A percentile compares a stretch with the other conserved stretches of the same genome.
Conservation (phyloP, 306 rosid genomes). For the Mimosa pudica region DNA sequence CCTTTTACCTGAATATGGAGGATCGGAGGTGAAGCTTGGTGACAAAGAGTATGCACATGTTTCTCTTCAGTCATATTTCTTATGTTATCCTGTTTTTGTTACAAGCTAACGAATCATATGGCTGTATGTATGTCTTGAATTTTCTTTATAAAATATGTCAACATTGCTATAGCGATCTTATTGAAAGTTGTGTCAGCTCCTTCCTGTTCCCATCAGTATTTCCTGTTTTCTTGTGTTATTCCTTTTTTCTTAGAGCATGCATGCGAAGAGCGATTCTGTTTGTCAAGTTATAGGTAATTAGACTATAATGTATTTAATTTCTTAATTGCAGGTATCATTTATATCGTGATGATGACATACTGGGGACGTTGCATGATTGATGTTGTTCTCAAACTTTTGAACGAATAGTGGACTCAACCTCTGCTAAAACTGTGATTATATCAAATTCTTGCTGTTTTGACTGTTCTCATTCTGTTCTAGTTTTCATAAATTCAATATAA, state of each 20-base stretch:
- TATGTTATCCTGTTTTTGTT: neutral
- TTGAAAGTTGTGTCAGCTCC: neutral
- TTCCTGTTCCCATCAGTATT: neutral
- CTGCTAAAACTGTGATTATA: constrained; percentile 19
- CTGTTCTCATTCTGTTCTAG: constrained; percentile 24
- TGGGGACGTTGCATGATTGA: constrained; percentile 64
- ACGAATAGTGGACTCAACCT: neutral
- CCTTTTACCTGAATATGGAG: constrained; percentile 62
- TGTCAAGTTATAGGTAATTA: constrained; percentile 5
- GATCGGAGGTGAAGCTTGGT: constrained; percentile 61
- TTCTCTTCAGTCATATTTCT: neutral
- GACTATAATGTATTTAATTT: neutral
- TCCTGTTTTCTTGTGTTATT: neutral
- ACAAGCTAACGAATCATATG: neutral
- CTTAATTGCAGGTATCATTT: constrained; percentile 50
- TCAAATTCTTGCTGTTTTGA: constrained; percentile 32
- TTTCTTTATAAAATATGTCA: neutral
- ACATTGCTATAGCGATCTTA: neutral
- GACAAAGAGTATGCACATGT: constrained; percentile 51
- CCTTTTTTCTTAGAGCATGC: neutral
- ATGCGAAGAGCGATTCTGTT: constrained; percentile 2
- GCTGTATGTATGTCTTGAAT: neutral
- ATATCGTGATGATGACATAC: constrained; percentile 53
- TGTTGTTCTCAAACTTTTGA: neutral
- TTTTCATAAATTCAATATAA: constrained; percentile 10